A percentile compares a stretch with the other conserved stretches of the same genome.
These are phyloP conservation scores for Xylaria palmicola DNA, from an alignment of 495 filamentous ascomycete genomes.

Conservation along the genomic window DNA sequence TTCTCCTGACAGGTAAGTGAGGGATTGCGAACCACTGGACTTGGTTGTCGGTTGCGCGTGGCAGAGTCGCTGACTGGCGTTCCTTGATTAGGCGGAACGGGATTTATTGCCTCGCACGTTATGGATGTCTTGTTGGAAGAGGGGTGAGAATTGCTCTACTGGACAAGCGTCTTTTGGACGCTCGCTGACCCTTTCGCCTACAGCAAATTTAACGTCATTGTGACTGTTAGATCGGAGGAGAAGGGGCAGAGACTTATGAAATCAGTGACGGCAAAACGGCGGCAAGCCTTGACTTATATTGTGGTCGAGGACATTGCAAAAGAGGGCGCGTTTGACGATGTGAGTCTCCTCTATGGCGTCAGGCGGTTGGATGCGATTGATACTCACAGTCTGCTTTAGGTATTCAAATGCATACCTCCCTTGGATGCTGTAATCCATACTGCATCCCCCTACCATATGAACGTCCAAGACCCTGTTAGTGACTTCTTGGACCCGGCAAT, in stretches of 20 bases:
- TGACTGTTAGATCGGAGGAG: constrained; percentile 36
- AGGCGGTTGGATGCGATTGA: too few relatives aligned
- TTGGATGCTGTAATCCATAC: constrained; percentile 44
- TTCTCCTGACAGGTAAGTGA: constrained; percentile 31
- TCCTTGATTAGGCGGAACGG: constrained; percentile 34
- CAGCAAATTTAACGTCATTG: constrained; percentile 35
- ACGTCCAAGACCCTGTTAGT: constrained; percentile 32
- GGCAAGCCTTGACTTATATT: constrained; percentile 27
- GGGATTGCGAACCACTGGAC: too few relatives aligned
- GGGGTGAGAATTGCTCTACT: constrained; percentile 20
- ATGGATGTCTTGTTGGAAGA: constrained; percentile 34
- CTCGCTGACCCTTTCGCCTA: neutral
- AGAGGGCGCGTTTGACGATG: constrained; percentile 35
- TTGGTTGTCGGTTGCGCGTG: too few relatives aligned
- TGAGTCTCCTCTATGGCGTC: constrained; percentile 10
- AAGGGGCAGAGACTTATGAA: constrained; percentile 36
- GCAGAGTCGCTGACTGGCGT: neutral
- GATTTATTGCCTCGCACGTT: constrained; percentile 44
- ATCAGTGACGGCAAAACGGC: constrained; percentile 26
- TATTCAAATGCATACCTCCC: constrained; percentile 24
- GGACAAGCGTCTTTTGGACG: neutral
- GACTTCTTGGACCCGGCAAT: constrained; percentile 45
- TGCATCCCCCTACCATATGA: constrained; percentile 39
- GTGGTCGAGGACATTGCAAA: constrained; percentile 35
- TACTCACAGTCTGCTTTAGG: constrained; percentile 14